phyloP scores from a whole-genome alignment of 1,284 basidiomycete genomes.

The Heterobasidion parviporum region DNA sequence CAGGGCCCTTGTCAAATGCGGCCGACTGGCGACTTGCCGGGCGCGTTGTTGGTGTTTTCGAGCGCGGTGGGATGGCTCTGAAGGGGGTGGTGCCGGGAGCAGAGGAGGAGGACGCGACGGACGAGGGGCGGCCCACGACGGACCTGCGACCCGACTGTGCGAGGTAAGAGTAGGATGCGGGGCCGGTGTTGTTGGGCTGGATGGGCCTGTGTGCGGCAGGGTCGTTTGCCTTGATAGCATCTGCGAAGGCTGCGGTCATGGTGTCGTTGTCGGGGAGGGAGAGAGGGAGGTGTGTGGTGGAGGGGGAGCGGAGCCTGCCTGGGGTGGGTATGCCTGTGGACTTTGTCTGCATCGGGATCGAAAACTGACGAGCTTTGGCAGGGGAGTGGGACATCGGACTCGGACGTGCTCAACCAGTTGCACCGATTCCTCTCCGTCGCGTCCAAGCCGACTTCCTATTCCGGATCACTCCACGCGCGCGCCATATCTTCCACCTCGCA shows the following conservation, averaged over 20 bases:
- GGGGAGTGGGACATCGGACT: conserved; percentile 39
- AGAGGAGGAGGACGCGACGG: conserved; percentile 28
- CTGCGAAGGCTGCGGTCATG: conserved; percentile 59
- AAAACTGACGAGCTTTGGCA: conserved; percentile 44
- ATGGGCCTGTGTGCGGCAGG: conserved; percentile 55
- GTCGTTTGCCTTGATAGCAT: conserved; percentile 72
- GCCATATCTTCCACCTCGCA: too few species aligned
- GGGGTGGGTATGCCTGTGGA: conserved; percentile 59
- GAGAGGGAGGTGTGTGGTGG: conserved; percentile 27
- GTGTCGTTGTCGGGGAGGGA: conserved; percentile 41
- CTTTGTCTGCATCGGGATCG: conserved; percentile 53
- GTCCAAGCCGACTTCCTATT: too few species aligned
- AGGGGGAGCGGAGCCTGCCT: conserved; percentile 59
- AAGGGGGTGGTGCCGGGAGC: conserved; percentile 42
- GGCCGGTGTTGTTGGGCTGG: conserved; percentile 30
- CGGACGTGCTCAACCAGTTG: background rate
- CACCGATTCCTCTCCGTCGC: too few species aligned
- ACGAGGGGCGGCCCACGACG: conserved; percentile 26
- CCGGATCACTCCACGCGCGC: too few species aligned
- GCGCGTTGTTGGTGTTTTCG: conserved; percentile 45
- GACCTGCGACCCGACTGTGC: conserved; percentile 31
- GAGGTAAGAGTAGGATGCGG: conserved; percentile 20
- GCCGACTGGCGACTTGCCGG: conserved; percentile 61
- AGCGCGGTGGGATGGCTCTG: conserved; percentile 27
- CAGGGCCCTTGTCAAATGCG: conserved; percentile 30